These are phyloP conservation scores for Starmerella roubikii DNA, from an alignment of 805 yeast species.

Conservation along the genomic window DNA sequence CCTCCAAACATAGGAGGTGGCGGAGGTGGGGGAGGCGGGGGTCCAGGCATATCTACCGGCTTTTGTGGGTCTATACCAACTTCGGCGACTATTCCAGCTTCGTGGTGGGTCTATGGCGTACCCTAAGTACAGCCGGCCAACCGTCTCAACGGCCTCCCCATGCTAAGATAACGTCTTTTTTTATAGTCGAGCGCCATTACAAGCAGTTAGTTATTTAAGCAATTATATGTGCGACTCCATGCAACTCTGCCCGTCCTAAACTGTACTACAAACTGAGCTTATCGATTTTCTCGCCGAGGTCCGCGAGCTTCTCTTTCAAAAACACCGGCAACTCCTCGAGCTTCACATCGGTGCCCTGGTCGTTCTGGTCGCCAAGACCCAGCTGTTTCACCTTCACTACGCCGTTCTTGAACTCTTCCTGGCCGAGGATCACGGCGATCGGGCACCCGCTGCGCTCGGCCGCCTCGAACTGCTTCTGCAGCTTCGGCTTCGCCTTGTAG, in stretches of 20 bases:
- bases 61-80: no score
- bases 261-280: not conserved
- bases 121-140: no score
- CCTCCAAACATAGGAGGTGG: constrained; percentile 24
- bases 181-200: no score
- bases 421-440: constrained; percentile 84
- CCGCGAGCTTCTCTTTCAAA: constrained; percentile 37
- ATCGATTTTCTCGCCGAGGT: not conserved
- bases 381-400: constrained; percentile 72
- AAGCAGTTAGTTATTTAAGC: no score
- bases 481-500: constrained; percentile 86
- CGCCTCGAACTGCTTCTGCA: constrained; percentile 92
- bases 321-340: constrained; percentile 44
- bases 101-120: no score
- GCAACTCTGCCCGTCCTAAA: not conserved
- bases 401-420: constrained; percentile 78
- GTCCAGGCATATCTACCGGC: constrained; percentile 3
- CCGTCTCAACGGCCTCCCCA: no score
- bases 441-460: constrained; percentile 92
- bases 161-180: no score
- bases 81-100: no score
- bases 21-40: constrained; percentile 27
- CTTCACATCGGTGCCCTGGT: constrained; percentile 70
- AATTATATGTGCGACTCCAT: no score
- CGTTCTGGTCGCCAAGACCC: constrained; percentile 77